phyloP scores from a whole-genome alignment of 148 eudicot species.

The Fagopyrum tataricum region DNA sequence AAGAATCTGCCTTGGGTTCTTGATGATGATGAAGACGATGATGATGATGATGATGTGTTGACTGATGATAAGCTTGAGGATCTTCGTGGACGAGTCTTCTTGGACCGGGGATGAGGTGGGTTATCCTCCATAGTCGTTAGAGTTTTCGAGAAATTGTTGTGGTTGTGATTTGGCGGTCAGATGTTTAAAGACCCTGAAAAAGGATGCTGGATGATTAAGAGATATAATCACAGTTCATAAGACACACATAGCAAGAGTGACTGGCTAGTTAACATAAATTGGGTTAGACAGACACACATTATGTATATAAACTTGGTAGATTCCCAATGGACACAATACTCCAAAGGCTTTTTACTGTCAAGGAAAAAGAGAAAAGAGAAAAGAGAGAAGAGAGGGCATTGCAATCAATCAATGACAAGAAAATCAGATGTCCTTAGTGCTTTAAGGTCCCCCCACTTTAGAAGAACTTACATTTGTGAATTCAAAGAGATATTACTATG shows the following conservation, averaged over 20 bases:
- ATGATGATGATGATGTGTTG: not conserved
- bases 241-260: not conserved
- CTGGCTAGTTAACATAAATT: not conserved
- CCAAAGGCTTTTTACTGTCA: slow-evolving; percentile 2
- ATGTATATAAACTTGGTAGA: not conserved
- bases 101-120: not conserved
- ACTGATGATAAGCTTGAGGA: not conserved
- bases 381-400: not conserved
- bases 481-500: not conserved
- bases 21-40: not conserved
- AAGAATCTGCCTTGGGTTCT: not conserved
- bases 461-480: not conserved
- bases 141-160: not conserved
- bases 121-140: not conserved
- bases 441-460: not conserved
- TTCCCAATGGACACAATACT: not conserved
- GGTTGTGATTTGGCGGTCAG: not conserved
- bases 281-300: not conserved
- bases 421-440: slow-evolving; percentile 1
- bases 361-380: not conserved
- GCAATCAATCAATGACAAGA: not conserved
- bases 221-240: not conserved
- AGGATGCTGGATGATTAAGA: not conserved
- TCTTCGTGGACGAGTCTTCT: not conserved
- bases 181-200: slow-evolving; percentile 4